A percentile compares a stretch with the other conserved stretches of the same genome.
phyloP scores from a whole-genome alignment of 768 basidiomycete species.

The Mycena chlorophos region DNA sequence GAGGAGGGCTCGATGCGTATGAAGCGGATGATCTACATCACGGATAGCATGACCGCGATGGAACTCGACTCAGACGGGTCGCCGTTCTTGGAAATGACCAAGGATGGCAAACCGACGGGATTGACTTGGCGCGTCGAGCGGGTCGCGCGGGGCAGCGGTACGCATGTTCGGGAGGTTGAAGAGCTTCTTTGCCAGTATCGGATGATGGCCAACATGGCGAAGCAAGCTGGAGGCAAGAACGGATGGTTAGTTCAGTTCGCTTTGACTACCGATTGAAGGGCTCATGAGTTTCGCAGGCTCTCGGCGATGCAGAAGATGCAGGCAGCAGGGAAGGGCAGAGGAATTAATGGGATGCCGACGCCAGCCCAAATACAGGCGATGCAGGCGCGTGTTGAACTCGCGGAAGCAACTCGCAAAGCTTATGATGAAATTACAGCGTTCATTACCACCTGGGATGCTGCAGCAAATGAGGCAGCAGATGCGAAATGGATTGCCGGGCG shows the following conservation, averaged over 20 bases:
- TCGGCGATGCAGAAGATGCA: constrained; percentile 94
- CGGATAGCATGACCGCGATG: constrained; percentile 91
- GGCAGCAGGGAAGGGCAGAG: constrained; percentile 81
- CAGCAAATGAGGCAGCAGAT: constrained; percentile 89
- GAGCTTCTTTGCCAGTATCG: constrained; percentile 94
- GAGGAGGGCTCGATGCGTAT: constrained; percentile 88
- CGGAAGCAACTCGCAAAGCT: neutral
- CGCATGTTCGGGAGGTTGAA: constrained; percentile 96
- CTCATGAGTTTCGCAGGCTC: constrained; percentile 47
- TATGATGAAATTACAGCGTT: constrained; percentile 52
- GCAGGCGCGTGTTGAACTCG: constrained; percentile 58
- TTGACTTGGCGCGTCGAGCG: constrained; percentile 88
- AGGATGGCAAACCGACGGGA: constrained; percentile 81
- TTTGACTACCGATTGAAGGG: constrained; percentile 3
- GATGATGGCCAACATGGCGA: constrained; percentile 99
- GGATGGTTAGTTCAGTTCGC: constrained; percentile 63
- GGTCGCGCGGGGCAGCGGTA: constrained; percentile 92
- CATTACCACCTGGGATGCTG: constrained; percentile 94
- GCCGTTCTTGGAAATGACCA: constrained; percentile 81
- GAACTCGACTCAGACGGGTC: constrained; percentile 96
- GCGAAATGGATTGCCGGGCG: too few relatives aligned
- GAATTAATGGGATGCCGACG: constrained; percentile 85
- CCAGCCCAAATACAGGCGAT: constrained; percentile 93
- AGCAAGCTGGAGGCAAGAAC: constrained; percentile 96
- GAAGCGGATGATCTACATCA: constrained; percentile 98